Percentiles rank a stretch among this genome's conserved stretches.
These are phyloP conservation scores for Trebouxia sp. DNA, from an alignment of 139 green algal genomes.

Conservation along the genomic window DNA sequence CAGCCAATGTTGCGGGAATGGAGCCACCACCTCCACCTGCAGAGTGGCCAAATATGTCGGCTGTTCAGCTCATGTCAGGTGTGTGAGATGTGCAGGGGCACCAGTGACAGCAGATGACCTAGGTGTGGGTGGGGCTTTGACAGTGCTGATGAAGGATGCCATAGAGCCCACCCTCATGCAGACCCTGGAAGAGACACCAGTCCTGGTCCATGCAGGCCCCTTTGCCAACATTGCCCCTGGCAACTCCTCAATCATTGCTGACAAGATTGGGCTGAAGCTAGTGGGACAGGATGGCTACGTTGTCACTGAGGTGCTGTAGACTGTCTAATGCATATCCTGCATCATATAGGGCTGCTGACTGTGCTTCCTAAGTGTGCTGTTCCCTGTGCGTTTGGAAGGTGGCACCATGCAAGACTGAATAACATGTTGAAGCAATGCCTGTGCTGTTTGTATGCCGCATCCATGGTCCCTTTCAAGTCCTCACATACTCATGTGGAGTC, in stretches of 20 bases:
- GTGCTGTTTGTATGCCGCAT: too few species aligned
- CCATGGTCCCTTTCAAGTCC: too few species aligned
- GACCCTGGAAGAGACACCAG: constrained; percentile 95
- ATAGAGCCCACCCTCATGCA: constrained; percentile 94
- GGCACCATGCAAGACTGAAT: too few species aligned
- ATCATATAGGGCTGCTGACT: neutral
- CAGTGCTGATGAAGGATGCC: constrained; percentile 98
- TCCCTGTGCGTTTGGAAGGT: too few species aligned
- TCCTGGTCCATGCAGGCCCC: constrained; percentile 86
- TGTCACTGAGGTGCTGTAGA: constrained; percentile 90
- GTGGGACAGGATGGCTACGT: constrained; percentile 86
- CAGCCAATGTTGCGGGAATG: too few species aligned
- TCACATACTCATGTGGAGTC: too few species aligned
- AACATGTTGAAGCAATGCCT: too few species aligned
- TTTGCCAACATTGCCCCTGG: constrained; percentile 99
- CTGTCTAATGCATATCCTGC: constrained; percentile 97
- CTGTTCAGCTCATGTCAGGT: neutral
- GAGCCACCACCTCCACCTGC: too few species aligned
- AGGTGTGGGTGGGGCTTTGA: constrained; percentile 92
- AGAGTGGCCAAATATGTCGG: too few species aligned
- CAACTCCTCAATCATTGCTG: constrained; percentile 95
- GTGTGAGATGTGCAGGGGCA: constrained; percentile 51
- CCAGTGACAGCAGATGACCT: constrained; percentile 96
- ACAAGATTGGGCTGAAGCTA: constrained; percentile 93
- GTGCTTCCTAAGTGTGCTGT: too few species aligned